Conservation (phyloP, 1,284 basidiomycete species). For the Boletellus sp. region DNA sequence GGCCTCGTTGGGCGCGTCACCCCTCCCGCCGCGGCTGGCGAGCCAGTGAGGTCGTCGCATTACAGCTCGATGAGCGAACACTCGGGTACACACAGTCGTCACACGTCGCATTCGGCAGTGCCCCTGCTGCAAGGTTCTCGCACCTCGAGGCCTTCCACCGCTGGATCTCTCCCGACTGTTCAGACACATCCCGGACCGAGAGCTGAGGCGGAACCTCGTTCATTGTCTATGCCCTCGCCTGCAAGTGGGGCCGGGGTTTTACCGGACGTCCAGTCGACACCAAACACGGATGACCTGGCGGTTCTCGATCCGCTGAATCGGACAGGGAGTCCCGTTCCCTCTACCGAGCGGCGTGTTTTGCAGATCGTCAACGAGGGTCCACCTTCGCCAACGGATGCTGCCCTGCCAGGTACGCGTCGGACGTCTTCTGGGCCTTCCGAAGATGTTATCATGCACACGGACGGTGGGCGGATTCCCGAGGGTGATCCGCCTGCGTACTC, state of each 20-base stretch:
- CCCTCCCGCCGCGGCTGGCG: conserved; percentile 36
- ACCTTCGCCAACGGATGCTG: conserved; percentile 19
- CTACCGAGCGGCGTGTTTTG: conserved; percentile 24
- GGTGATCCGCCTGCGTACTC: conserved; percentile 26
- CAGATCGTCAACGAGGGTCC: conserved; percentile 29
- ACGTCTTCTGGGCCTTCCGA: conserved; percentile 2
- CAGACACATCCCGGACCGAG: conserved; percentile 11
- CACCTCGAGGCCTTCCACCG: conserved; percentile 41
- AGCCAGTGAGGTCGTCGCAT: conserved; percentile 30
- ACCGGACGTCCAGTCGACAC: conserved; percentile 6
- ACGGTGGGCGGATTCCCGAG: conserved; percentile 20
- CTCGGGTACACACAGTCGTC: conserved; percentile 29
- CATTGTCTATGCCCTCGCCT: conserved; percentile 24
- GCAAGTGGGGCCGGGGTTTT: conserved; percentile 13
- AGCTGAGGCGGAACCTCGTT: conserved; percentile 11
- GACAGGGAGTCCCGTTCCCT: conserved; percentile 19
- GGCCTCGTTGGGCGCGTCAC: conserved; percentile 46
- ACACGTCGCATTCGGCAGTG: conserved; percentile 25
- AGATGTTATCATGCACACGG: conserved; percentile 26
- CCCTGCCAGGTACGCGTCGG: not conserved
- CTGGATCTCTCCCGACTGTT: conserved; percentile 34
- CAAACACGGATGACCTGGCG: conserved; percentile 23
- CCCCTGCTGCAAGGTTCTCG: conserved; percentile 23
- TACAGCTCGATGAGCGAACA: conserved; percentile 18
- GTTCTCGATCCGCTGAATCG: conserved; percentile 17